Conservation (phyloP, 495 filamentous ascomycete species). For the Aspergillus steynii region DNA sequence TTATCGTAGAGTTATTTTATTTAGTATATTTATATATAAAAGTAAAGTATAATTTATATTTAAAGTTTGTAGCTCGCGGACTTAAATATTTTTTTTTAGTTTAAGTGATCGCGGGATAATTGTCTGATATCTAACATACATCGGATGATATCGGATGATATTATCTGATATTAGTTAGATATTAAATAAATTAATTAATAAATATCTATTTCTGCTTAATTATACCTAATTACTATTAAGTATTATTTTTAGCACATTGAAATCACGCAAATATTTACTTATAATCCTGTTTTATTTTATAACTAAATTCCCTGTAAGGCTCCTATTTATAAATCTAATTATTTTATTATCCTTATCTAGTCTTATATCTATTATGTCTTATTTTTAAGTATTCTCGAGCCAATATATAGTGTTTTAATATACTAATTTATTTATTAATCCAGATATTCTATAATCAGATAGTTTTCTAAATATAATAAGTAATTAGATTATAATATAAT, state of each 20-base stretch:
- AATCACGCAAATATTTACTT: background rate
- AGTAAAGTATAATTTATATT: background rate
- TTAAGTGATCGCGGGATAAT: constrained; percentile 1
- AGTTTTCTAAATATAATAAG: constrained; percentile 1
- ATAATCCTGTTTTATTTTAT: constrained; percentile 2
- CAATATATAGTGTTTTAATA: constrained; percentile 6
- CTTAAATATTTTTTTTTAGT: constrained; percentile 1
- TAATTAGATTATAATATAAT: background rate
- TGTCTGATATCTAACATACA: background rate
- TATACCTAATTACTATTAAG: constrained; percentile 2
- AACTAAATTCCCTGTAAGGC: background rate
- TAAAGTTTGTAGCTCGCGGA: background rate
- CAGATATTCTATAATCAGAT: constrained; percentile 11
- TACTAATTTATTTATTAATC: constrained; percentile 4
- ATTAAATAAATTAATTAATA: no score
- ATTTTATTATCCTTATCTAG: background rate
- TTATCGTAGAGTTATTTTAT: background rate
- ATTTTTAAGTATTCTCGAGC: constrained; percentile 3
- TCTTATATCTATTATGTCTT: constrained; percentile 6
- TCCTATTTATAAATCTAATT: background rate
- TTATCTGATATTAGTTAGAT: background rate
- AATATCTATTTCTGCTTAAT: background rate
- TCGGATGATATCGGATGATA: no score
- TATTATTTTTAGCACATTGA: constrained; percentile 3
- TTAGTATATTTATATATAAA: constrained; percentile 7